Conservation (phyloP, 257 asterid species). For the Coffea eugenioides region DNA sequence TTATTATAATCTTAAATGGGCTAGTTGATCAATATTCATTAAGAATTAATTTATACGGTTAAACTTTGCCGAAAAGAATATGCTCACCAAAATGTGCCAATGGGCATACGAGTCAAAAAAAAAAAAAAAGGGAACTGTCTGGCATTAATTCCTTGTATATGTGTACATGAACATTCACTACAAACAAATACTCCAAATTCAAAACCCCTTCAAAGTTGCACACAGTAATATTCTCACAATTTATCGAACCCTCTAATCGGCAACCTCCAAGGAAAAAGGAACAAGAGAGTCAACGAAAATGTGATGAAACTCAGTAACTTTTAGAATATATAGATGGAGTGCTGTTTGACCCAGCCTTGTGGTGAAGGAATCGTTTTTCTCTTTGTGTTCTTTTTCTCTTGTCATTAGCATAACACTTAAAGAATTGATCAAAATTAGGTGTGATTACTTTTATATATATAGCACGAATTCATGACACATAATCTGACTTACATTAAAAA, state of each 20-base stretch:
- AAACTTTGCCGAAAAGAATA: not conserved
- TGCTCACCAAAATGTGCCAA: not conserved
- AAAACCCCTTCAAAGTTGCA: not conserved
- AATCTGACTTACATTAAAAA: no score
- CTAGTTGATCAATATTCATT: not conserved
- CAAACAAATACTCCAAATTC: not conserved
- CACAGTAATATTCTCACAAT: not conserved
- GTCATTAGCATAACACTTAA: not conserved
- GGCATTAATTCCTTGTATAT: not conserved
- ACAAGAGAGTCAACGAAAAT: no score
- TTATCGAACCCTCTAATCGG: no score
- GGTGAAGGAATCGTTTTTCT: not conserved
- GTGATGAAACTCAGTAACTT: not conserved
- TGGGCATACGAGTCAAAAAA: no score
- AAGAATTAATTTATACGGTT: not conserved
- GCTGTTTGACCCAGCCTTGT: not conserved
- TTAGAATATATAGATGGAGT: not conserved
- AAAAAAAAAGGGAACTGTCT: no score
- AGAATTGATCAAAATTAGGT: not conserved
- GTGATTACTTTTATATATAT: not conserved
- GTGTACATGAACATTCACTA: not conserved
- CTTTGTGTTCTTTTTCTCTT: not conserved
- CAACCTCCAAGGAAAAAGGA: not conserved
- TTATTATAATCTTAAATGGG: not conserved
- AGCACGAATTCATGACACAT: no score